Evolutionary conservation across 257 asterid genomes (phyloP), one percentile per base, ranked within the genome.

Genomic region (Verbena officinalis): DNA sequence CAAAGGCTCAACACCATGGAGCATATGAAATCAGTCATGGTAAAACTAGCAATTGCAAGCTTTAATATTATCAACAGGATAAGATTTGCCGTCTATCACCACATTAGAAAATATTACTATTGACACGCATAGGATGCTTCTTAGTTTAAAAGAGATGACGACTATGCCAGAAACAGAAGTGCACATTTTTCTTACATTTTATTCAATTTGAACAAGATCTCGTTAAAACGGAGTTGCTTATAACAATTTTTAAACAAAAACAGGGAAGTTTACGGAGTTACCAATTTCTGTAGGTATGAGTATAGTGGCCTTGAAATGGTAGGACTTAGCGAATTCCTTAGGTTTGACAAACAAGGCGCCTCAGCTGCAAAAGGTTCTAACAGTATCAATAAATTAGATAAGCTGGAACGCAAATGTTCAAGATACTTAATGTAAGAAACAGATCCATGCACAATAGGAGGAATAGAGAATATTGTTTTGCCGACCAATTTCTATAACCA

Each of bases 251-350:
- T 13, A 36, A 23, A 40, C 7, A 8, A 5, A 52, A 40, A 23
- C 55, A 9, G 24, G 49, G 2, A 7, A 38, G 61, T 34, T 17
- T 23, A 33, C n/a, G 19, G 30, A 62, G 27, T 78, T 84, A 91
- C 98, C 86, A 75, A 33, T 71, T 77, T 78, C 76, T 86, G 96
- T 19, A 85, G 20, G 64, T 76, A 82, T 27, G 64, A 80, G 69
- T 77, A 75, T 30, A 75, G 67, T 15, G 94, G 87, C 67, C 87
- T 81, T 52, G 95, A 68, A 62, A 69, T 34, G 65, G 88, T 67
- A 7, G 82, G 70, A 46, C 67, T 65, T 19, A 58, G 70, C 55
- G 77, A 68, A 71, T 68, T 76, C 56, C 68, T 76, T 30, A 66
- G 71, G 23, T 78, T 75, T 53, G 76, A 72, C 61, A 74, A 69